A percentile compares a stretch with the other conserved stretches of the same genome.
These are phyloP conservation scores for Taiozyma onychis DNA, from an alignment of 1,139 yeast genomes.

Conservation along the genomic window DNA sequence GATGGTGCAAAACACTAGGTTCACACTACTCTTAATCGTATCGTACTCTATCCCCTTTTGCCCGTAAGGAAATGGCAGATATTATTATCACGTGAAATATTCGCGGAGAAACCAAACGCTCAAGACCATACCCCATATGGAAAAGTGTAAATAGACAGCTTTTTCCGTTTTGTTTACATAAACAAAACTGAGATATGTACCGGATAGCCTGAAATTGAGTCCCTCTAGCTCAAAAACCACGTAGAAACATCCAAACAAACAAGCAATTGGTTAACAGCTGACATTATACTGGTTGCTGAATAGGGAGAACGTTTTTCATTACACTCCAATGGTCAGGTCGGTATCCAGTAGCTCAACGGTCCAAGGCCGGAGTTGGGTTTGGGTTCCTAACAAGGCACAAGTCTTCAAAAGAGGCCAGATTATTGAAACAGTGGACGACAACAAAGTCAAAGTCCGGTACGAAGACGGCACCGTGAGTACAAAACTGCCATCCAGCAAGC, in stretches of 20 bases:
- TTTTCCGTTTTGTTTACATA: conserved; percentile 6
- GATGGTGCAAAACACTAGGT: not conserved
- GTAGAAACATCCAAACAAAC: not conserved
- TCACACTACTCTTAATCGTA: not conserved
- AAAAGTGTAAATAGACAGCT: conserved; percentile 9
- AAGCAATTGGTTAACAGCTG: not conserved
- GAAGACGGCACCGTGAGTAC: conserved; percentile 39
- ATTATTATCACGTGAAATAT: not conserved
- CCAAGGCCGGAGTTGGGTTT: conserved; percentile 54
- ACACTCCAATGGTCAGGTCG: not conserved
- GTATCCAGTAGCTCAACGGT: not conserved
- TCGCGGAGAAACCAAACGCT: not conserved
- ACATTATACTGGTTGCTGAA: not conserved
- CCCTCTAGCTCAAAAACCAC: not conserved
- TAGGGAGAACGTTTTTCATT: not conserved
- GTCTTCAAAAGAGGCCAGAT: conserved; percentile 71
- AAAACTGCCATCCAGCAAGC: too few species aligned
- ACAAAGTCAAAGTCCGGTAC: conserved; percentile 46
- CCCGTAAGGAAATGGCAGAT: not conserved
- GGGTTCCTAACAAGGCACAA: conserved; percentile 70
- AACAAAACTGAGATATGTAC: not conserved
- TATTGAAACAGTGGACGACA: conserved; percentile 46
- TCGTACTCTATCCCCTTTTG: not conserved
- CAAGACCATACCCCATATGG: not conserved
- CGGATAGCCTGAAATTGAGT: not conserved